Percentiles rank a stretch among this genome's conserved stretches.
Conservation (phyloP, 163 green algal genomes). For the Chloroidium sp. region DNA sequence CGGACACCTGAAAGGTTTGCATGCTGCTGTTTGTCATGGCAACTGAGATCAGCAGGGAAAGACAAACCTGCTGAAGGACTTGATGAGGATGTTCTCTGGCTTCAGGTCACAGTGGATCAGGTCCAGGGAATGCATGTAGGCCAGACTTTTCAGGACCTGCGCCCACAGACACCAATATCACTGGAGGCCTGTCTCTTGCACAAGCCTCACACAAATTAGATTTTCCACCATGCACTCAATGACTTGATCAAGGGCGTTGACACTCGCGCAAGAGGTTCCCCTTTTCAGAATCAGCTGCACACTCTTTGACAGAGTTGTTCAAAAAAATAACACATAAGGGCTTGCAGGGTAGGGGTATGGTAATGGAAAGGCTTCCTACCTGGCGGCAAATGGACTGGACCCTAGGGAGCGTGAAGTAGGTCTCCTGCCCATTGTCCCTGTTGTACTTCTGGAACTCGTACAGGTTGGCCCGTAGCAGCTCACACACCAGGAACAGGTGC, state of each 20-base stretch:
- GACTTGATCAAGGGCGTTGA: no score
- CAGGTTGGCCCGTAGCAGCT: conserved; percentile 93
- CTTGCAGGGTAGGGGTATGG: no score
- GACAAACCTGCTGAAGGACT: conserved; percentile 63
- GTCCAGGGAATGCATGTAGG: conserved; percentile 83
- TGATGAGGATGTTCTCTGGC: conserved; percentile 96
- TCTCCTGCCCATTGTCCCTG: conserved; percentile 60
- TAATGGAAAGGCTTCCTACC: conserved; percentile 5
- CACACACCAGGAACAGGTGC: conserved; percentile 94
- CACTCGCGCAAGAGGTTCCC: no score
- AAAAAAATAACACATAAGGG: no score
- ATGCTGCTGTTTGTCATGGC: no score
- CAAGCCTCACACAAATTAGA: no score
- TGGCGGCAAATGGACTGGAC: conserved; percentile 58
- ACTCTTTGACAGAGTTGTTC: neutral
- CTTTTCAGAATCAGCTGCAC: no score
- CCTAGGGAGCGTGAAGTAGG: conserved; percentile 66
- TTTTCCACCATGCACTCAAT: no score
- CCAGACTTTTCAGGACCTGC: conserved; percentile 66
- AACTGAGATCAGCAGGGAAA: neutral
- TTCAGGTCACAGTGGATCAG: conserved; percentile 97
- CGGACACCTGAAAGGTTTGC: no score
- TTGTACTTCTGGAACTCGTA: conserved; percentile 97
- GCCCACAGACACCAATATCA: neutral
- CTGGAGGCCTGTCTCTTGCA: neutral